Evolutionary conservation across 768 basidiomycete species (phyloP).

Genomic region (Pilatotrama ljubarskyi): DNA sequence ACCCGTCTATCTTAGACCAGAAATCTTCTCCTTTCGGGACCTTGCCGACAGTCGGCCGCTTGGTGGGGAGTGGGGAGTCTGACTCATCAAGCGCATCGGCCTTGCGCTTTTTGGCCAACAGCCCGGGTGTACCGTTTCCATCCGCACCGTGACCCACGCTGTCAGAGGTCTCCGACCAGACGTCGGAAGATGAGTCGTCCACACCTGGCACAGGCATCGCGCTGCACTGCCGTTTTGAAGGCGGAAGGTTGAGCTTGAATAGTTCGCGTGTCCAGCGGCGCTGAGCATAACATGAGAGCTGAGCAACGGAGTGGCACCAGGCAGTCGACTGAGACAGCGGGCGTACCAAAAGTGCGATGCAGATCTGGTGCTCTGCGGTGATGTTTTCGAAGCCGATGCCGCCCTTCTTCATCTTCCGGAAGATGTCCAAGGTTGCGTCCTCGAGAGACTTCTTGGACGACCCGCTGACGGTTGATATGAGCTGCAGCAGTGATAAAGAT

Average conservation of each 20-base stretch:
- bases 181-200: background rate
- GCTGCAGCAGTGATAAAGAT: background rate
- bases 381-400: background rate
- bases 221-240: background rate
- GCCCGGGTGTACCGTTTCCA: too few relatives aligned
- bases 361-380: background rate
- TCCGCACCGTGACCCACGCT: too few relatives aligned
- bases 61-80: background rate
- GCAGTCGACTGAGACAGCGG: too few relatives aligned
- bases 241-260: background rate
- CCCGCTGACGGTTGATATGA: background rate
- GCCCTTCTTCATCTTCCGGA: background rate
- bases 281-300: too few relatives aligned
- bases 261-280: constrained; percentile 1
- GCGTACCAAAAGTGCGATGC: background rate
- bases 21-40: constrained; percentile 1
- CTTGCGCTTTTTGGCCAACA: background rate
- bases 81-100: too few relatives aligned
- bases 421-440: background rate
- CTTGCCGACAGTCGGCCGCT: background rate
- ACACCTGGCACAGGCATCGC: background rate
- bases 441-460: background rate
- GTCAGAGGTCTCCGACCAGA: too few relatives aligned
- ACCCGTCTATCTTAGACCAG: background rate
- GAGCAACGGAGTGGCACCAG: too few relatives aligned